Evolutionary conservation across 345 rosid species (phyloP), one percentile per base, ranked within the genome.

Genomic region (Murraya koenigii): DNA sequence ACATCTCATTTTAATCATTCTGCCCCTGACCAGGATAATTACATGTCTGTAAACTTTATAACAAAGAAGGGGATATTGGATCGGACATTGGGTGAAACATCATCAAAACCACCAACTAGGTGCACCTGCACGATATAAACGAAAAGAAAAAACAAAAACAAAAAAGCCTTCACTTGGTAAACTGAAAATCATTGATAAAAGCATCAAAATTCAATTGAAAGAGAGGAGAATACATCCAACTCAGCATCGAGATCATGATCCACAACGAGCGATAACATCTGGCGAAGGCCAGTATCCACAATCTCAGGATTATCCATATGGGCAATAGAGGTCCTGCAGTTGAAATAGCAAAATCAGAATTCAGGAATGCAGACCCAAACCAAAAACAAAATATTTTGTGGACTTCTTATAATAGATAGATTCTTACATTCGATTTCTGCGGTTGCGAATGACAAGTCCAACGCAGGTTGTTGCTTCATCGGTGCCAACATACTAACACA

Each of bases 391-490:
- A 32, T 19, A 30, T 28, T 23, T 60, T 23, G 30, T 11, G 13
- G 17, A 26, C 65, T 26, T 22, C 20, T 25, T 55, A 1, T 20
- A 22, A 55, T 55, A 6, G n/a, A 79, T 22, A 17, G 71, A 73
- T 76, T 33, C 97, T 82, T 80, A 95, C 99, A 90, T 89, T 82
- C 94, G 91, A 82, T 75, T 88, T 73, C 39, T 86, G 65, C 80
- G 88, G 81, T 93, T 93, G 54, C 94, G 89, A 75, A 95, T 88
- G 75, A 89, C 92, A 55, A 95, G 80, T 25, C 93, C 97, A 61
- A 93, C 88, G 7, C 98, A 95, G 67, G 97, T 93, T 54, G 98
- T 95, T 68, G 97, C 95, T 85, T 95, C 98, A 82, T 95, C 98
- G 20, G 91, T 89, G 80, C 97, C 98, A 11, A 88, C 83, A 80